Base-by-base conservation (phyloP, 805 yeast species). In the Blastobotrys attinorum region DNA sequence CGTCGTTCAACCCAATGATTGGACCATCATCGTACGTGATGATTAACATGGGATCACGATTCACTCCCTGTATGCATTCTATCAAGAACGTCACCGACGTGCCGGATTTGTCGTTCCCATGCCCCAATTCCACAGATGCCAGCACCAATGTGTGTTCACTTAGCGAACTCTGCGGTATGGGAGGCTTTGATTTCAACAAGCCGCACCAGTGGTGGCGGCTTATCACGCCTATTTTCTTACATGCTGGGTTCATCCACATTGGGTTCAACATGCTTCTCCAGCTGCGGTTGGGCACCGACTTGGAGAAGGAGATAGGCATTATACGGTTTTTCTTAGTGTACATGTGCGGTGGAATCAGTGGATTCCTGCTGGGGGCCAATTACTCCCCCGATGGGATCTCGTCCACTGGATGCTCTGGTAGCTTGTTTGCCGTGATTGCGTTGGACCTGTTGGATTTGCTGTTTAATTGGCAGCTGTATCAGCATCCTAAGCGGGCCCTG, bases 1-100 rank as follows among this genome's bases (percentile, higher is more conserved):
- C 89, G 3, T 73, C 76, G 47, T 79, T 82, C 65, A 82, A 82
- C 57, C 89, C 88, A 4, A 81, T 82, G 88, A 58, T 82, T 22
- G 89, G 89, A 1, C 89, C 89, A 10, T 79, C 86, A 2, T 63
- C 80, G 0, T 79, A 79, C 53, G 65, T 81, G 1, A 70, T 77
- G 55, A 79, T 82, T 45, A 74, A 77, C 51, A 72, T 79, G 73
- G 89, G 89, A 1, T 80, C 86, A 2, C 59, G 88, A 23, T 82
- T 79, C 57, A 70, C 74, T 1, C 86, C 88, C 0, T 82, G 89
- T 56, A 79, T 82, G 86, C 74, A 73, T 37, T 54, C 59, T 32
- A 66, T 80, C 21, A 54, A 58, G 22, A 71, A 69, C 3, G 57
- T 79, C 40, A 79, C 86, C 5, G 66, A 74, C 50, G 69, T 67